Conservation (phyloP, 257 asterid genomes). For the Lycium ferocissimum region DNA sequence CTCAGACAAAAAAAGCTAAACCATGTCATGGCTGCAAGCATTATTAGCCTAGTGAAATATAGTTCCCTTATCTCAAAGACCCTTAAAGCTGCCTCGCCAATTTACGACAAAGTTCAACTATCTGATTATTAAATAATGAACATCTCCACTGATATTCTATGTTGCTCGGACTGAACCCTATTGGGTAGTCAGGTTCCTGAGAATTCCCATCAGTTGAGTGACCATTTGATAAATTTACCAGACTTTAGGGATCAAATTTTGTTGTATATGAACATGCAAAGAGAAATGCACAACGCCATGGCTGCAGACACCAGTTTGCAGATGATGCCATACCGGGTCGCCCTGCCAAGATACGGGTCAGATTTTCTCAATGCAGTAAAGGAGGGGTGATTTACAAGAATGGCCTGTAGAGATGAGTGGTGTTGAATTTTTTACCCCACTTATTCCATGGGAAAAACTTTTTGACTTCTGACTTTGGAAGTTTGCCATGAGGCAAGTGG, state of each 20-base stretch:
- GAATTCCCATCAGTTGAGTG: background rate
- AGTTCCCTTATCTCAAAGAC: background rate
- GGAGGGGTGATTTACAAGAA: background rate
- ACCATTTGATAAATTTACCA: background rate
- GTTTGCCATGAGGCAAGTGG: background rate
- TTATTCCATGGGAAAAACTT: background rate
- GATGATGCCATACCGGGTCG: background rate
- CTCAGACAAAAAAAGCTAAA: background rate
- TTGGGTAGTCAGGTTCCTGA: slow-evolving; percentile 13
- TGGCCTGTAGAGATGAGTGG: background rate
- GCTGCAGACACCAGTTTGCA: slow-evolving; percentile 19
- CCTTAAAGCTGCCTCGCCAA: background rate
- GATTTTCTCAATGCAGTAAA: slow-evolving; percentile 2
- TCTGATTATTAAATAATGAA: background rate
- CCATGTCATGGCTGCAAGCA: slow-evolving; percentile 17
- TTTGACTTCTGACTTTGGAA: background rate
- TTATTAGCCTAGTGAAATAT: slow-evolving; percentile 27
- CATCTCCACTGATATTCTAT: slow-evolving; percentile 1
- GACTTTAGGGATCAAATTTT: slow-evolving; percentile 6
- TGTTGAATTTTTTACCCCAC: background rate
- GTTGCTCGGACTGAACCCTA: background rate
- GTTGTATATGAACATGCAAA: slow-evolving; percentile 2
- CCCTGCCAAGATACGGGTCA: slow-evolving; percentile 24
- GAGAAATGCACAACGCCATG: slow-evolving; percentile 1
- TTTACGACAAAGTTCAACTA: slow-evolving; percentile 3